Conservation (phyloP, 169 alveolate species). For the Perkinsus chesapeaki region DNA sequence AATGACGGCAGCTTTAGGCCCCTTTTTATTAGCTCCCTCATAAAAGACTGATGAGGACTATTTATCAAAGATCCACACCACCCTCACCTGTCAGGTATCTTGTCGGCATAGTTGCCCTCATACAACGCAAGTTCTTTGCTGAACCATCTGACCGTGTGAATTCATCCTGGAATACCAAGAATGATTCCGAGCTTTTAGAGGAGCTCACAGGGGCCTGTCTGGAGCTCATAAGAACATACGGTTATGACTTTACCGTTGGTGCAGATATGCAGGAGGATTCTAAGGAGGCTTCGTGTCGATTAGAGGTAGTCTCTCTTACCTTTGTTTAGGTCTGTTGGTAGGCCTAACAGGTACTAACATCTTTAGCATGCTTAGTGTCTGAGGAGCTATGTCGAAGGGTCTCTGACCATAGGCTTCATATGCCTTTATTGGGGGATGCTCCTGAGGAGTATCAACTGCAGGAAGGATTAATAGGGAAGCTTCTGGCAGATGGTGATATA, state of each 20-base stretch:
- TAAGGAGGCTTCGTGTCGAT: background rate
- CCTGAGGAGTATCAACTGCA: background rate
- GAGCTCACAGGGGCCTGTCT: background rate
- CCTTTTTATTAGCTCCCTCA: background rate
- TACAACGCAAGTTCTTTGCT: background rate
- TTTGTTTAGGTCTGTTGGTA: background rate
- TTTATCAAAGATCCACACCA: too few species aligned
- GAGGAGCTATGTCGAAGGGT: background rate
- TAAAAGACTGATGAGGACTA: too few species aligned
- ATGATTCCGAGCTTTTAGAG: background rate
- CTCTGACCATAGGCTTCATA: background rate
- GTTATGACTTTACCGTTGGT: background rate
- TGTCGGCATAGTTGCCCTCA: background rate
- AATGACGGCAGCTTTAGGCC: too few species aligned
- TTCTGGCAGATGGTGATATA: background rate
- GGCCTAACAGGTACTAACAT: background rate
- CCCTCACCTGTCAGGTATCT: background rate
- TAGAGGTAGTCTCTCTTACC: background rate
- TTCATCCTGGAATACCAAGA: background rate
- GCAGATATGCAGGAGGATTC: background rate
- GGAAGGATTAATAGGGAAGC: background rate
- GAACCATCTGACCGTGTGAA: background rate
- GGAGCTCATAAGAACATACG: background rate
- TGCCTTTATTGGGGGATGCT: background rate
- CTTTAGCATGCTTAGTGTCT: background rate